Percentiles rank a stretch among this genome's conserved stretches.
Conservation (phyloP, 164 flowering plant genomes). For the Echeveria elegans region DNA sequence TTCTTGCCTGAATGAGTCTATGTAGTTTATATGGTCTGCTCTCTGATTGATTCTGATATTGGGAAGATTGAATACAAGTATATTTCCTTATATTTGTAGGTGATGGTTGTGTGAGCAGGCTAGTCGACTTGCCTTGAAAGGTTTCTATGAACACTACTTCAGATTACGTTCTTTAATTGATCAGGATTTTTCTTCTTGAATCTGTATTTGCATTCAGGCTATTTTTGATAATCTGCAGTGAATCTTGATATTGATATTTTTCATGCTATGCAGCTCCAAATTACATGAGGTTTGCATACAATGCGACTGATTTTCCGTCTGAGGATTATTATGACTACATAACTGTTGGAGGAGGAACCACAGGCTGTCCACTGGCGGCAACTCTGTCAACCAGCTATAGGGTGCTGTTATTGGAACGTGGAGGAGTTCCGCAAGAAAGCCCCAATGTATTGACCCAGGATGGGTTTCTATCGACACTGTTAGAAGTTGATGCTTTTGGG, state of each 20-base stretch:
- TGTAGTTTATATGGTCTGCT: neutral
- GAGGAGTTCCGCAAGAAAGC: conserved; percentile 36
- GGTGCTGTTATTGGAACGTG: conserved; percentile 72
- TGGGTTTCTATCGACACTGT: conserved; percentile 54
- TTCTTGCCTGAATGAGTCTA: neutral
- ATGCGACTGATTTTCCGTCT: conserved; percentile 57
- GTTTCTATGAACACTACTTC: too few relatives aligned
- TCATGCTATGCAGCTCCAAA: conserved; percentile 34
- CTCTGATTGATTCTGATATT: too few relatives aligned
- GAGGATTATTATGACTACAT: conserved; percentile 78
- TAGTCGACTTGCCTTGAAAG: too few relatives aligned
- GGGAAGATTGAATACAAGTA: too few relatives aligned
- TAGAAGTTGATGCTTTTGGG: conserved; percentile 25
- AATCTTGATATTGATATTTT: neutral
- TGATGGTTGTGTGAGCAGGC: too few relatives aligned
- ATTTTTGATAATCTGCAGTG: conserved; percentile 10
- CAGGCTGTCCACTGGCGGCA: conserved; percentile 89
- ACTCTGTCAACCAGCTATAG: conserved; percentile 42
- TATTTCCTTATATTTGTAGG: too few relatives aligned
- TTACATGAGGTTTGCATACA: conserved; percentile 33
- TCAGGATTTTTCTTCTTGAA: neutral
- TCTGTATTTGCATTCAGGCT: neutral
- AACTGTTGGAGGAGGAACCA: conserved; percentile 85
- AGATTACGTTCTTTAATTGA: too few relatives aligned
- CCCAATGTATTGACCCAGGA: conserved; percentile 49